These are phyloP conservation scores for Fistulina hepatica DNA, from an alignment of 1,284 basidiomycete genomes.

Conservation along the genomic window DNA sequence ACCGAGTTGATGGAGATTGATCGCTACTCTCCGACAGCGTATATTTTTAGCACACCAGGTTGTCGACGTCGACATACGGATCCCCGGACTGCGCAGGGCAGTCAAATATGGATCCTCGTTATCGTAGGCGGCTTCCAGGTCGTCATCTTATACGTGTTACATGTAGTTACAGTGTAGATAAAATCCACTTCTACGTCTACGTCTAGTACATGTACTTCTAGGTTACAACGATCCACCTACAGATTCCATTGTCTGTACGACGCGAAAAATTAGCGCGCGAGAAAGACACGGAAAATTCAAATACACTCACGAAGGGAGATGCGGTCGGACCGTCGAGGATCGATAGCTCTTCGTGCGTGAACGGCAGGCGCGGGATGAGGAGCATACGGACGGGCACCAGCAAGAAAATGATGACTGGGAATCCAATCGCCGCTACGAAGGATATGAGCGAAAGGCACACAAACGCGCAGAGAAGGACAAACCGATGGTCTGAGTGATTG, in stretches of 20 bases:
- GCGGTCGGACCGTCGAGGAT: constrained; percentile 86
- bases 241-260: constrained; percentile 41
- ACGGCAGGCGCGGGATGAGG: constrained; percentile 68
- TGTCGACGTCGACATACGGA: no score
- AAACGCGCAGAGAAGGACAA: constrained; percentile 15
- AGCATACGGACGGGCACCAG: constrained; percentile 76
- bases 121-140: no score
- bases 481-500: constrained; percentile 89
- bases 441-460: not conserved
- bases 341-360: constrained; percentile 70
- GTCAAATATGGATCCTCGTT: no score
- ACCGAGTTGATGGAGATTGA: no score
- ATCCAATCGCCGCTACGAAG: constrained; percentile 70
- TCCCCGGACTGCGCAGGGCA: no score
- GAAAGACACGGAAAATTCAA: constrained; percentile 1
- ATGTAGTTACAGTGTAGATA: no score
- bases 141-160: no score
- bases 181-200: not conserved
- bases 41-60: no score
- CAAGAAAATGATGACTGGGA: constrained; percentile 82
- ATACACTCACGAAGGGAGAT: constrained; percentile 60
- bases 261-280: not conserved
- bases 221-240: constrained; percentile 36
- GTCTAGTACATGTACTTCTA: constrained; percentile 1
- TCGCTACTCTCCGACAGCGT: no score